These are phyloP conservation scores for Wickerhamomyces silvicola DNA, from an alignment of 805 yeast genomes.

Conservation along the genomic window DNA sequence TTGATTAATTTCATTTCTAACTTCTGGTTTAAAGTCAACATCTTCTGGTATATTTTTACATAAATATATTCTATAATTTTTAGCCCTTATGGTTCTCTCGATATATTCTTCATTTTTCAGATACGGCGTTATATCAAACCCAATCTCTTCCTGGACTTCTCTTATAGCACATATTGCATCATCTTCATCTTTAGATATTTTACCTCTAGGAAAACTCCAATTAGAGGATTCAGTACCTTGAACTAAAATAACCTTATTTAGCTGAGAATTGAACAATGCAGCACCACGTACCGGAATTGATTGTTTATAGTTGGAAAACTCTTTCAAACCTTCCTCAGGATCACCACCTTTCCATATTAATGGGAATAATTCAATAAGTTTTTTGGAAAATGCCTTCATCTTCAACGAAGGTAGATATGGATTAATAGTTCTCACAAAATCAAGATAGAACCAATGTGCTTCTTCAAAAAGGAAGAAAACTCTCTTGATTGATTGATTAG, in stretches of 20 bases:
- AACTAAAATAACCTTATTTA: conserved; percentile 71
- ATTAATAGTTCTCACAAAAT: conserved; percentile 66
- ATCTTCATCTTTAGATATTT: conserved; percentile 86
- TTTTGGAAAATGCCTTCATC: conserved; percentile 68
- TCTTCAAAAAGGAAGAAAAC: conserved; percentile 93
- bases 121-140: conserved; percentile 70
- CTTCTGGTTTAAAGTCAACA: conserved; percentile 69
- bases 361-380: conserved; percentile 64
- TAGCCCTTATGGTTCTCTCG: conserved; percentile 76
- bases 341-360: conserved; percentile 80
- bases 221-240: conserved; percentile 75
- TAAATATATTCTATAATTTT: conserved; percentile 78
- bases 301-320: conserved; percentile 79
- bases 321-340: conserved; percentile 66
- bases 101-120: conserved; percentile 66
- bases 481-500: conserved; percentile 36
- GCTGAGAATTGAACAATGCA: conserved; percentile 66
- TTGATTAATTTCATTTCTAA: conserved; percentile 79
- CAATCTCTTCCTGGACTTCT: conserved; percentile 91
- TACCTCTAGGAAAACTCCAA: conserved; percentile 98
- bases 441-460: conserved; percentile 96
- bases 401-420: conserved; percentile 72
- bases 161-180: conserved; percentile 87
- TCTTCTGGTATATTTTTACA: conserved; percentile 74
- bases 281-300: conserved; percentile 96